A percentile compares a stretch with the other conserved stretches of the same genome.
phyloP scores from a whole-genome alignment of 1,284 basidiomycete genomes.

The Cutaneotrichosporon spelunceum region DNA sequence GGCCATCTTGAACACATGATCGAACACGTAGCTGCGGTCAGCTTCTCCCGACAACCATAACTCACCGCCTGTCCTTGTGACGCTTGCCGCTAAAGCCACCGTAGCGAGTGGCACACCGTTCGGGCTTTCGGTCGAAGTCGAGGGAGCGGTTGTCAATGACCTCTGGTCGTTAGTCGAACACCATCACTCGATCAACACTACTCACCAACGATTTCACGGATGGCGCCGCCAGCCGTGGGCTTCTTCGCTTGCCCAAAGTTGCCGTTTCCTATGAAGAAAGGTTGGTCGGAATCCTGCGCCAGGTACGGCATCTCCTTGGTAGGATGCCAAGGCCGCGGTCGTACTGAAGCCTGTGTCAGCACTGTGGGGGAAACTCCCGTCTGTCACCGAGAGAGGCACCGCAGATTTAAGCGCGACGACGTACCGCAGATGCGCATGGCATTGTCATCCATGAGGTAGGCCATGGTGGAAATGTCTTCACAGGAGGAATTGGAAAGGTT shows the following conservation, averaged over 20 bases:
- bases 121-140: constrained; percentile 85
- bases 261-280: constrained; percentile 74
- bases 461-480: constrained; percentile 16
- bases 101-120: constrained; percentile 65
- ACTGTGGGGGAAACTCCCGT: neutral
- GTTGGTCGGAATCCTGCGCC: constrained; percentile 58
- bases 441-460: constrained; percentile 27
- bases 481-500: neutral
- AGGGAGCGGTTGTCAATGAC: constrained; percentile 58
- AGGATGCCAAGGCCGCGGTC: constrained; percentile 77
- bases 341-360: constrained; percentile 58
- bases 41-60: neutral
- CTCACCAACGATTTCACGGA: constrained; percentile 51
- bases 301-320: constrained; percentile 76
- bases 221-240: constrained; percentile 27
- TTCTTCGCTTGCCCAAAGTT: constrained; percentile 59
- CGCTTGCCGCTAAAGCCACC: constrained; percentile 69
- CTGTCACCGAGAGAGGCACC: neutral
- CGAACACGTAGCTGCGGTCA: constrained; percentile 77
- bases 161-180: constrained; percentile 34
- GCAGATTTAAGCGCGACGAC: neutral
- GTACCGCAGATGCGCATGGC: constrained; percentile 28
- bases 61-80: constrained; percentile 73
- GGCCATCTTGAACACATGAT: constrained; percentile 78
- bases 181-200: constrained; percentile 1